Conservation (phyloP, 2,329 filamentous ascomycete species). For the Fusarium cicatricum region DNA sequence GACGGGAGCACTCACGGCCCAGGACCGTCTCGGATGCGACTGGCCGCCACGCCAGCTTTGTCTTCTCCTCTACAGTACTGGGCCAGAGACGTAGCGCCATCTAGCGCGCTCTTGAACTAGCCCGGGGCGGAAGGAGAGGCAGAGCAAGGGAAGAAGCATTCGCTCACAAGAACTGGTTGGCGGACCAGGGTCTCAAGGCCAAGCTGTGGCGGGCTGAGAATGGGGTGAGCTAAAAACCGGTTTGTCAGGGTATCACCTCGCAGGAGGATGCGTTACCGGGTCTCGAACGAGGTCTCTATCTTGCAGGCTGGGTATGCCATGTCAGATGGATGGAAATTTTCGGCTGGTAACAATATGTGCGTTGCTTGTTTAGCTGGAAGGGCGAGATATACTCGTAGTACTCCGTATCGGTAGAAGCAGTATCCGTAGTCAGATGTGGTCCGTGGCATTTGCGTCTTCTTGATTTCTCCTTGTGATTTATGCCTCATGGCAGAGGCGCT, state of each 20-base stretch:
- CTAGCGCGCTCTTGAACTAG: not conserved
- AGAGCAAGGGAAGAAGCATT: too few relatives aligned
- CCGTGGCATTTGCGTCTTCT: constrained; percentile 12
- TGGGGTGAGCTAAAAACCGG: constrained; percentile 30
- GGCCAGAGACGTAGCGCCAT: constrained; percentile 2
- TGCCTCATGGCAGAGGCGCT: constrained; percentile 4
- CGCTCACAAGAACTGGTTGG: not conserved
- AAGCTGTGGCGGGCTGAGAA: constrained; percentile 3
- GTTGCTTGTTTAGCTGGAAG: not conserved
- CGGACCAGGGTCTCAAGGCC: not conserved
- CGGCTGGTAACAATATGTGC: not conserved
- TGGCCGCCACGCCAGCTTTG: constrained; percentile 27
- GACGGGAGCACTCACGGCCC: not conserved
- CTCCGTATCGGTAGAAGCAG: not conserved
- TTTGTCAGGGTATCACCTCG: constrained; percentile 32
- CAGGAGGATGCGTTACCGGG: constrained; percentile 29
- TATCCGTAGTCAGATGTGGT: constrained; percentile 6
- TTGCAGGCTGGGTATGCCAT: not conserved
- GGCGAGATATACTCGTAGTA: not conserved
- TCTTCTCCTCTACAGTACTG: constrained; percentile 1
- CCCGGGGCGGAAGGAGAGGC: too few relatives aligned
- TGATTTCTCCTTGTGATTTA: constrained; percentile 4
- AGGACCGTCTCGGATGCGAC: constrained; percentile 16
- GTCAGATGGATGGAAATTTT: constrained; percentile 8
- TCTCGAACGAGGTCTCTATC: constrained; percentile 20